phyloP scores from a whole-genome alignment of 129 eudicot genomes.

The Pulicaria dysenterica region DNA sequence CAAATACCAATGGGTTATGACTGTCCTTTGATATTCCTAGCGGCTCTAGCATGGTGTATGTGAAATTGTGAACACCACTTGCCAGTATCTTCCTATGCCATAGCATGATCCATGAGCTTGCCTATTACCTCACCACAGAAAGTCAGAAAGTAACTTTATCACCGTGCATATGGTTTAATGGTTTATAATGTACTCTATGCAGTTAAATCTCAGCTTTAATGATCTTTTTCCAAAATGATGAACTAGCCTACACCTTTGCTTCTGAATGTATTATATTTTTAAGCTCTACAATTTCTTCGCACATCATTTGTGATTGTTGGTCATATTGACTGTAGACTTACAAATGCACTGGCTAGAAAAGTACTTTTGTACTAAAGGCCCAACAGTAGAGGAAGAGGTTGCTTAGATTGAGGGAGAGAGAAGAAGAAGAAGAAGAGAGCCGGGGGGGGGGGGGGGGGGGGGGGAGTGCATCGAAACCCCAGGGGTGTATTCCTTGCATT shows the following conservation, averaged over 20 bases:
- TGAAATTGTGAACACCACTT: background rate
- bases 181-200: background rate
- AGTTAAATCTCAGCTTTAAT: background rate
- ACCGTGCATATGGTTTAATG: background rate
- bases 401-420: background rate
- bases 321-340: background rate
- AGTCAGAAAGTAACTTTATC: background rate
- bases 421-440: background rate
- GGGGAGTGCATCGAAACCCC: no score
- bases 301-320: conserved; percentile 2
- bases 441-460: no score
- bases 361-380: background rate
- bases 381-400: background rate
- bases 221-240: background rate
- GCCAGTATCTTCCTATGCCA: background rate
- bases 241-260: background rate
- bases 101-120: background rate
- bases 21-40: no score
- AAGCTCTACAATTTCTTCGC: background rate
- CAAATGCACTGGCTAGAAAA: background rate
- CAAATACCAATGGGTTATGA: no score
- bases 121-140: background rate
- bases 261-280: background rate
- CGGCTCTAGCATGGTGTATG: no score
- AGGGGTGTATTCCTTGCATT: no score